Evolutionary conservation across 768 basidiomycete species (phyloP), one percentile per base, ranked within the genome.

Genomic region (Lactarius sanguifluus): DNA sequence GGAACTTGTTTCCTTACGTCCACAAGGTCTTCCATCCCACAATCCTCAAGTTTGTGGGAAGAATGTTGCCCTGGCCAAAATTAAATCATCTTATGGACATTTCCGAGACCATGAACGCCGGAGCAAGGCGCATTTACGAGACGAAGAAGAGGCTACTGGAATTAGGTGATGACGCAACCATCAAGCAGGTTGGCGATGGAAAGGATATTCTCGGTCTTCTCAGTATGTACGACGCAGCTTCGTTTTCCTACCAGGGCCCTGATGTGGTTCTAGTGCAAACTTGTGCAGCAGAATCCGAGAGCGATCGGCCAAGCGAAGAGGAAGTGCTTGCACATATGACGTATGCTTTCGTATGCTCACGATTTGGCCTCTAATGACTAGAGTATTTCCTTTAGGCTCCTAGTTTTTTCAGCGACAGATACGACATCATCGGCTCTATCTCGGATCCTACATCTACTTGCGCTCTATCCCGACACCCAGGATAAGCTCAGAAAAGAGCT

Each of bases 301-400:
- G 68, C 23, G 73, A 73, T 47, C 64, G 62, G 36, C 59, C 73
- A 1, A 58, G 70, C 1, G 75, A 74, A 18, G 73, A 76, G 32
- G 80, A 82, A 67, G 62, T 84, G 0, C 67, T 80, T 8, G 81
- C 72, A 0, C 81, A 82, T 41, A 75, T 76, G 69, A 72, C 73
- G 77, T 71, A 47, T 28, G 70, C 7, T 15, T 6, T 36, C 3
- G 16, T n/a, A 18, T 9, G n/a, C 20, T 56, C 52, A 7, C 5
- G 34, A 23, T 38, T 56, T 34, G 20, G 25, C 13, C 13, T 12
- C 18, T 23, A 16, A 55, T 38, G 30, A 18, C n/a, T 34, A 5
- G 20, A 34, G 13, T 28, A 20, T 23, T 28, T 54, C 23, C 8
- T n/a, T 20, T 55, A 70, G 68, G 20, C 65, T 64, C 36, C 55